These are phyloP conservation scores for Carex sylvatica DNA, from an alignment of 202 grass and related monocot genomes.

Conservation along the genomic window DNA sequence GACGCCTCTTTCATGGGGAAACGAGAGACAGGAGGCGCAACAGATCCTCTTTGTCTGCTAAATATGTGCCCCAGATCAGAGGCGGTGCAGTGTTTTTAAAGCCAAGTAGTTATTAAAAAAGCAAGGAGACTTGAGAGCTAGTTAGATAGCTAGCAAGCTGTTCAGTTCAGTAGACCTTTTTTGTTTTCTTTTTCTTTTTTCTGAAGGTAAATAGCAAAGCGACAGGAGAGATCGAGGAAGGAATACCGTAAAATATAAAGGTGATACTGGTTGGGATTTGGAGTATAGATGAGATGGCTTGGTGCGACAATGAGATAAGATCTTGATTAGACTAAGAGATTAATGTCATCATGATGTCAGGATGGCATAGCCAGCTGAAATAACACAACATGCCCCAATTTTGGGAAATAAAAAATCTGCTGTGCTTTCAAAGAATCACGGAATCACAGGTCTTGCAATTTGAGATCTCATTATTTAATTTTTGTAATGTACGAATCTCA, in stretches of 20 bases:
- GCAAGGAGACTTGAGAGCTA: not conserved
- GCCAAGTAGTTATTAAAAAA: not conserved
- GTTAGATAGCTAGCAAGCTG: not conserved
- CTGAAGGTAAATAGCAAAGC: not conserved
- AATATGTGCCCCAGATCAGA: slow-evolving; percentile 22
- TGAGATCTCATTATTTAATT: too few species aligned
- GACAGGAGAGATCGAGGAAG: slow-evolving; percentile 10
- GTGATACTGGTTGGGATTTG: slow-evolving; percentile 5
- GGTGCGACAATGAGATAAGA: slow-evolving; percentile 29
- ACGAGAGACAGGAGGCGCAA: slow-evolving; percentile 10
- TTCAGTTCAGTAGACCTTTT: not conserved
- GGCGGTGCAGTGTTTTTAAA: slow-evolving; percentile 21
- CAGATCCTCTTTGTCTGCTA: slow-evolving; percentile 27
- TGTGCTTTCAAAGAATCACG: too few species aligned
- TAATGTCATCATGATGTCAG: slow-evolving; percentile 30
- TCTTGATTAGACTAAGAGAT: slow-evolving; percentile 27
- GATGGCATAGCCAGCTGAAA: not conserved
- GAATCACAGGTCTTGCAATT: too few species aligned
- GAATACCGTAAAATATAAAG: not conserved
- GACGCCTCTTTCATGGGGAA: slow-evolving; percentile 18
- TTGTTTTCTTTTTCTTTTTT: not conserved
- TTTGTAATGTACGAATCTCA: too few species aligned
- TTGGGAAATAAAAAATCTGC: too few species aligned
- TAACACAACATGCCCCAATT: too few species aligned
- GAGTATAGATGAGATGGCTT: not conserved